Percentiles rank a stretch among this genome's conserved stretches.
These are phyloP conservation scores for Favolaschia claudopus DNA, from an alignment of 768 basidiomycete genomes.

Conservation along the genomic window DNA sequence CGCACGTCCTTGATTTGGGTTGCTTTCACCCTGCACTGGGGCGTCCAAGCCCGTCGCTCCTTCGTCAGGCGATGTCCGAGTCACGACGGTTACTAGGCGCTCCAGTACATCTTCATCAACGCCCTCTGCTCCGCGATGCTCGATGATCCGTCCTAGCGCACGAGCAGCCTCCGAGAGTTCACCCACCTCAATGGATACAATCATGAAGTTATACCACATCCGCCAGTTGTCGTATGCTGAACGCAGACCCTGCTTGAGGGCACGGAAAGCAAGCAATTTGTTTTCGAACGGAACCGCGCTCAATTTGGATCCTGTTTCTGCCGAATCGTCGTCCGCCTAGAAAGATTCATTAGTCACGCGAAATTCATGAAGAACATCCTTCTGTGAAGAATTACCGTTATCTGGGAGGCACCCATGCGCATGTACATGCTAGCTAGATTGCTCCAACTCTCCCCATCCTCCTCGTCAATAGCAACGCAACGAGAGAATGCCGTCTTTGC, in stretches of 20 bases:
- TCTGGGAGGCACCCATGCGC: constrained; percentile 65
- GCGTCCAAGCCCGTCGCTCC: constrained; percentile 32
- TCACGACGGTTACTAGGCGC: constrained; percentile 87
- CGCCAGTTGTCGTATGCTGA: constrained; percentile 92
- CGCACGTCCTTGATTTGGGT: constrained; percentile 72
- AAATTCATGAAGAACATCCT: not conserved
- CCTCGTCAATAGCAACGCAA: constrained; percentile 91
- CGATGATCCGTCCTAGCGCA: constrained; percentile 83
- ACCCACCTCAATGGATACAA: constrained; percentile 91
- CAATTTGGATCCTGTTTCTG: constrained; percentile 22
- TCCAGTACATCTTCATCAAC: constrained; percentile 92
- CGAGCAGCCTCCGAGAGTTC: constrained; percentile 89
- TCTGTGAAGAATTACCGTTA: constrained; percentile 11
- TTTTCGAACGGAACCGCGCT: constrained; percentile 67
- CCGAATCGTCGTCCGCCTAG: constrained; percentile 13
- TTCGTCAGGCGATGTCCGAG: constrained; percentile 55
- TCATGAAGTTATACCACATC: constrained; percentile 98
- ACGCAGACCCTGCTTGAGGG: constrained; percentile 89
- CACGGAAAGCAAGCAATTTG: constrained; percentile 90
- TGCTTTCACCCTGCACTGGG: constrained; percentile 31
- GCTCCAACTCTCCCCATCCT: constrained; percentile 98
- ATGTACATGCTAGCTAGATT: constrained; percentile 96
- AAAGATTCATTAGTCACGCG: constrained; percentile 14
- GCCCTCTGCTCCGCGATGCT: constrained; percentile 68
- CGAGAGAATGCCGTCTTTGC: constrained; percentile 85